Conservation (phyloP, 805 yeast species). For the Diddensiella santjacobensis region DNA sequence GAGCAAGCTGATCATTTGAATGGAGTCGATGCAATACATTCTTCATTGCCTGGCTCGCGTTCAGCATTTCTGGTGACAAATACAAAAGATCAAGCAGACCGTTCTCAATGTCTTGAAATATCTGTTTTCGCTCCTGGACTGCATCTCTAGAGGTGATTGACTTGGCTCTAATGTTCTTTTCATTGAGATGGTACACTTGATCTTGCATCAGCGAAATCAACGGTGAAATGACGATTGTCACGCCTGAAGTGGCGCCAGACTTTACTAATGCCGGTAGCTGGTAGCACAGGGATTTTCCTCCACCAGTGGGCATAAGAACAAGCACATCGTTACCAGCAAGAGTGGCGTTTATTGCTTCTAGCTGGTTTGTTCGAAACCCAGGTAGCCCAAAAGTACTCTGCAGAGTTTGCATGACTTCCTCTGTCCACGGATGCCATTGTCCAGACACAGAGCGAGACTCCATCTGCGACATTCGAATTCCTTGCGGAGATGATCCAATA, state of each 20-base stretch:
- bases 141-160: conserved; percentile 80
- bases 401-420: conserved; percentile 60
- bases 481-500: conserved; percentile 7
- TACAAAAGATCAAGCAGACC: conserved; percentile 76
- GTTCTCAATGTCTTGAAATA: conserved; percentile 56
- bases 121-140: conserved; percentile 56
- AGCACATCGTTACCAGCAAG: conserved; percentile 79
- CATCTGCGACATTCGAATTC: conserved; percentile 8
- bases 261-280: conserved; percentile 87
- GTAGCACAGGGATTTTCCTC: conserved; percentile 94
- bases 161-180: conserved; percentile 70
- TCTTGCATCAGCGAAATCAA: conserved; percentile 96
- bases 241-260: conserved; percentile 72
- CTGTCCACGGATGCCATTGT: conserved; percentile 49
- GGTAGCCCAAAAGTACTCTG: conserved; percentile 56
- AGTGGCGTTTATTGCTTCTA: conserved; percentile 78
- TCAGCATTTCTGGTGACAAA: conserved; percentile 92
- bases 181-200: conserved; percentile 78
- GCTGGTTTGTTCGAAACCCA: conserved; percentile 75
- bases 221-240: conserved; percentile 91
- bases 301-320: conserved; percentile 98
- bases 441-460: neutral
- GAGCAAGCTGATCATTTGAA: conserved; percentile 56
- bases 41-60: conserved; percentile 65
- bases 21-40: conserved; percentile 57